Conservation (phyloP, 2,329 filamentous ascomycete genomes). For the Alternaria metachromatica region DNA sequence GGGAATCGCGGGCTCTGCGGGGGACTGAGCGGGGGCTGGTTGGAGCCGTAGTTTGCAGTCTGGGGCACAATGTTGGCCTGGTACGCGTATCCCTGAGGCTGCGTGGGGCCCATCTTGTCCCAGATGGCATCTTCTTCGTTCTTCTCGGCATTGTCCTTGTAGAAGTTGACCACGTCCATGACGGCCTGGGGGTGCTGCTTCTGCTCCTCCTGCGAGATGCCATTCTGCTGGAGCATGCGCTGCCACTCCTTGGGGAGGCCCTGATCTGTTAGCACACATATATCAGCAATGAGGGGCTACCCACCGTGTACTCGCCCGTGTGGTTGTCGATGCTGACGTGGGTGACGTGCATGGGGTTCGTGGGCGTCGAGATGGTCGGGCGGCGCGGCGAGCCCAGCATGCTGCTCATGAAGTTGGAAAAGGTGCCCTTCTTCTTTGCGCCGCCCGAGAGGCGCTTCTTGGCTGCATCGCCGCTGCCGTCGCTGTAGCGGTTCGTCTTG, state of each 20-base stretch:
- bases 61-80: slow-evolving; percentile 41
- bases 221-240: slow-evolving; percentile 90
- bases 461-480: slow-evolving; percentile 38
- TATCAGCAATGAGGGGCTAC: slow-evolving; percentile 25
- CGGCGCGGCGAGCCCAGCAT: slow-evolving; percentile 74
- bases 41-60: slow-evolving; percentile 49
- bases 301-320: slow-evolving; percentile 93
- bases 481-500: slow-evolving; percentile 49
- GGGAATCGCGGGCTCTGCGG: slow-evolving; percentile 87
- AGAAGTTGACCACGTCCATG: slow-evolving; percentile 94
- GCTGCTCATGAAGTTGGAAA: slow-evolving; percentile 49
- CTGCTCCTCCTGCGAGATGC: slow-evolving; percentile 94
- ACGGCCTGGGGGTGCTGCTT: slow-evolving; percentile 95
- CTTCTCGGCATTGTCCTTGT: slow-evolving; percentile 88
- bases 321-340: slow-evolving; percentile 97
- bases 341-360: slow-evolving; percentile 97
- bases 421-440: slow-evolving; percentile 52
- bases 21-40: slow-evolving; percentile 67
- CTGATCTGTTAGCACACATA: slow-evolving; percentile 55
- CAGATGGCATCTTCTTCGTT: slow-evolving; percentile 85
- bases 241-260: slow-evolving; percentile 98
- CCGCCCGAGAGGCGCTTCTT: slow-evolving; percentile 44
- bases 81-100: slow-evolving; percentile 60
- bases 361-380: slow-evolving; percentile 93
- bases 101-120: slow-evolving; percentile 94